A percentile compares a stretch with the other conserved stretches of the same genome.
phyloP scores from a whole-genome alignment of 1,139 yeast species.

The Insectozyma bohioensis region DNA sequence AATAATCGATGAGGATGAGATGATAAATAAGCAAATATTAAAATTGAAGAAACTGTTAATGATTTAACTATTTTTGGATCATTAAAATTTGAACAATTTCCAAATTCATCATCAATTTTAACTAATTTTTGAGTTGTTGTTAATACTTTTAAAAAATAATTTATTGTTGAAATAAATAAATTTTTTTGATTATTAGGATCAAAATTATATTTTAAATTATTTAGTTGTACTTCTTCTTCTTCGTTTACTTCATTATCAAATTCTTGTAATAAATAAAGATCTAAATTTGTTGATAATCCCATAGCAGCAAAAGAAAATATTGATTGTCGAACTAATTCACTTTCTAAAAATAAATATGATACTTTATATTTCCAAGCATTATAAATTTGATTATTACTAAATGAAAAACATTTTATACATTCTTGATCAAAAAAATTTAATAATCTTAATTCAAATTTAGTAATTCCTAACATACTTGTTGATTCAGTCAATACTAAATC shows the following conservation, averaged over 20 bases:
- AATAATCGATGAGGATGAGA: slow-evolving; percentile 31
- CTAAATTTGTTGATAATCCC: slow-evolving; percentile 8
- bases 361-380: slow-evolving; percentile 27
- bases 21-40: slow-evolving; percentile 29
- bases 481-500: slow-evolving; percentile 16
- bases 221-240: background rate
- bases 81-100: background rate
- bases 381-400: slow-evolving; percentile 22
- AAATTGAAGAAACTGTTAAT: slow-evolving; percentile 21
- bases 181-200: slow-evolving; percentile 4
- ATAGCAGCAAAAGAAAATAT: slow-evolving; percentile 24
- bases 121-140: slow-evolving; percentile 8
- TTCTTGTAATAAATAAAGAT: slow-evolving; percentile 6
- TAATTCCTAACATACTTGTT: slow-evolving; percentile 22
- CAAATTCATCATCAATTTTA: slow-evolving; percentile 5
- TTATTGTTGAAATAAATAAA: slow-evolving; percentile 19
- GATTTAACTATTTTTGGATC: slow-evolving; percentile 20
- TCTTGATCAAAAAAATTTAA: slow-evolving; percentile 28
- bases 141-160: slow-evolving; percentile 23
- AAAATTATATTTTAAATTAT: slow-evolving; percentile 1
- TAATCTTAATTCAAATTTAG: slow-evolving; percentile 31
- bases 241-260: slow-evolving; percentile 1
- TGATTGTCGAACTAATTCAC: slow-evolving; percentile 24
- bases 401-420: slow-evolving; percentile 24
- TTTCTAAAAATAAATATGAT: slow-evolving; percentile 24